Conservation (phyloP, 164 flowering plant species). For the Magnolia sinica region DNA sequence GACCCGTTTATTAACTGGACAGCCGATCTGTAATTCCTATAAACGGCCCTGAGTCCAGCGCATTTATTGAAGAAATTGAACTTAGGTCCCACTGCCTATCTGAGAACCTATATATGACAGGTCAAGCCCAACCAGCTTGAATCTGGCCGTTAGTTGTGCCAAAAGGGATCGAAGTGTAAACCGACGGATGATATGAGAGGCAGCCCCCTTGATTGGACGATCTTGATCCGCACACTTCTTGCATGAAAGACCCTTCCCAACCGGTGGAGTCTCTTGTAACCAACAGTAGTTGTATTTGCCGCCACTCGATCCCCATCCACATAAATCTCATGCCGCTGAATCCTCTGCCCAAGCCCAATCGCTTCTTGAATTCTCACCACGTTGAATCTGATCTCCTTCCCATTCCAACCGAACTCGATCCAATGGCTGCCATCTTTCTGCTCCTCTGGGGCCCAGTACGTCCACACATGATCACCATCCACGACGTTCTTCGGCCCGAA, state of each 20-base stretch:
- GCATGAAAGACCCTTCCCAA: slow-evolving; percentile 48
- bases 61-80: no score
- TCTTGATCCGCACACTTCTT: slow-evolving; percentile 38
- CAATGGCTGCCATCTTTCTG: slow-evolving; percentile 37
- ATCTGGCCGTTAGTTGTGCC: slow-evolving; percentile 14
- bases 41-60: no score
- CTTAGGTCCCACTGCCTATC: not conserved
- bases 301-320: slow-evolving; percentile 55
- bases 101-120: not conserved
- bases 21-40: no score
- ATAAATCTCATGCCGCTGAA: slow-evolving; percentile 54
- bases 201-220: slow-evolving; percentile 45
- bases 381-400: slow-evolving; percentile 51
- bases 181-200: slow-evolving; percentile 83
- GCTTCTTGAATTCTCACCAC: slow-evolving; percentile 91
- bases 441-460: slow-evolving; percentile 84
- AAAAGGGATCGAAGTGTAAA: slow-evolving; percentile 72
- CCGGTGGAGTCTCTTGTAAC: slow-evolving; percentile 89
- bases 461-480: slow-evolving; percentile 71
- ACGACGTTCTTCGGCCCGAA: slow-evolving; percentile 63
- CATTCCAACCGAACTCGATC: slow-evolving; percentile 50
- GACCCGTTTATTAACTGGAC: no score
- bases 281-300: slow-evolving; percentile 59
- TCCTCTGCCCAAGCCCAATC: slow-evolving; percentile 86
- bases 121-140: not conserved